Evolutionary conservation across 306 rosid species (phyloP).

Genomic region (Quercus mongolica): DNA sequence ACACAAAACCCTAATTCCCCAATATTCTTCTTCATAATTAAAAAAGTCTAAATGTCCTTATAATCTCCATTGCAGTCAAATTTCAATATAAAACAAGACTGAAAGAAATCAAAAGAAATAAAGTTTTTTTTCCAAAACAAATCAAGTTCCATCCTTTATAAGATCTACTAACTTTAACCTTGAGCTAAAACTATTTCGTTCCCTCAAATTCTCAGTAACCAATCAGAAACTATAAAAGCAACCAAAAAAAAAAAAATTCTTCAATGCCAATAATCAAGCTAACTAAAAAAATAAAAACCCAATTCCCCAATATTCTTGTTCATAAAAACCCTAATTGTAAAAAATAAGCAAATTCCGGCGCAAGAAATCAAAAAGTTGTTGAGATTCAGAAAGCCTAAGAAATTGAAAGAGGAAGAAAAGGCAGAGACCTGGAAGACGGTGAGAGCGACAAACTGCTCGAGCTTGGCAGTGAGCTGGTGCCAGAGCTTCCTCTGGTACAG

Average conservation of each 20-base stretch:
- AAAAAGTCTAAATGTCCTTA: no score
- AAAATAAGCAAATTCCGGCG: not conserved
- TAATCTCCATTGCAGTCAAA: no score
- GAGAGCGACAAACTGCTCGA: constrained; percentile 91
- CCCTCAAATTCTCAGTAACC: not conserved
- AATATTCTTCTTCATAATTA: no score
- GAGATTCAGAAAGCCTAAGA: constrained; percentile 51
- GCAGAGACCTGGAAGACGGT: constrained; percentile 76
- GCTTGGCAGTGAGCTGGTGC: constrained; percentile 99
- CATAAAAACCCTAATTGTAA: not conserved
- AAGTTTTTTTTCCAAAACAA: no score
- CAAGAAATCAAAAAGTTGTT: not conserved
- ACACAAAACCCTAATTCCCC: no score
- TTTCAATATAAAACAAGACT: no score
- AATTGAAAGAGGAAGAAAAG: not conserved
- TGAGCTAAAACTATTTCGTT: not conserved
- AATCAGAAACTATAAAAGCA: not conserved
- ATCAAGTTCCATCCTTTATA: no score
- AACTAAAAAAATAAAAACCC: not conserved
- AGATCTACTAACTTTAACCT: no score
- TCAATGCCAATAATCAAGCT: not conserved
- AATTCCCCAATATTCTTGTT: not conserved
- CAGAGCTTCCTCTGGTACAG: constrained; percentile 98
- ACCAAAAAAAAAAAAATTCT: not conserved
- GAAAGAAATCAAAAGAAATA: no score